phyloP scores from a whole-genome alignment of 148 eudicot species.

The Rhododendron ovatum region DNA sequence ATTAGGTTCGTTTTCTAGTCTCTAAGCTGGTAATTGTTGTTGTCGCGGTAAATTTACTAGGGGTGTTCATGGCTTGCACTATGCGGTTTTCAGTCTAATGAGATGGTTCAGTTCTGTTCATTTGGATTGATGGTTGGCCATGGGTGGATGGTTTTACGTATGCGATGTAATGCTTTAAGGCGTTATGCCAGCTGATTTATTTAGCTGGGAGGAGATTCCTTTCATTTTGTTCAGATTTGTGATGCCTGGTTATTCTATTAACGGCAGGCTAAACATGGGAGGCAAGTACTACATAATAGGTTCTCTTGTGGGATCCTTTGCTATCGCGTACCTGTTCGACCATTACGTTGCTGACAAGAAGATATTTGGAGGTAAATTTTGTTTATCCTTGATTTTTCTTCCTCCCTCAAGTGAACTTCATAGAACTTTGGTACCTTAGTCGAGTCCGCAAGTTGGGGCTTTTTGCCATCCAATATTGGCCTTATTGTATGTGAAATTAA shows the following conservation, averaged over 20 bases:
- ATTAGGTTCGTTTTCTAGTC: no score
- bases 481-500: neutral
- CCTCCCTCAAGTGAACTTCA: neutral
- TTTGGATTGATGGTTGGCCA: no score
- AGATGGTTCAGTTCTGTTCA: no score
- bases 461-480: neutral
- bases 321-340: conserved; percentile 17
- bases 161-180: no score
- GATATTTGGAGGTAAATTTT: conserved; percentile 34
- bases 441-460: neutral
- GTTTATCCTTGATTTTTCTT: neutral
- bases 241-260: neutral
- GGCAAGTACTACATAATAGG: neutral
- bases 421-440: neutral
- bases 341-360: conserved; percentile 22
- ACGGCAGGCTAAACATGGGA: conserved; percentile 4
- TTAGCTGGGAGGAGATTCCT: neutral
- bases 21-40: no score
- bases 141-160: no score
- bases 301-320: conserved; percentile 14
- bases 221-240: neutral
- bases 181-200: no score
- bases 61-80: no score
- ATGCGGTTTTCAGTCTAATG: no score
- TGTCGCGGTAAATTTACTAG: no score